Percentiles rank a stretch among this genome's conserved stretches.
Evolutionary conservation across 306 rosid genomes (phyloP).

Genomic region (Crotalaria pallida): DNA sequence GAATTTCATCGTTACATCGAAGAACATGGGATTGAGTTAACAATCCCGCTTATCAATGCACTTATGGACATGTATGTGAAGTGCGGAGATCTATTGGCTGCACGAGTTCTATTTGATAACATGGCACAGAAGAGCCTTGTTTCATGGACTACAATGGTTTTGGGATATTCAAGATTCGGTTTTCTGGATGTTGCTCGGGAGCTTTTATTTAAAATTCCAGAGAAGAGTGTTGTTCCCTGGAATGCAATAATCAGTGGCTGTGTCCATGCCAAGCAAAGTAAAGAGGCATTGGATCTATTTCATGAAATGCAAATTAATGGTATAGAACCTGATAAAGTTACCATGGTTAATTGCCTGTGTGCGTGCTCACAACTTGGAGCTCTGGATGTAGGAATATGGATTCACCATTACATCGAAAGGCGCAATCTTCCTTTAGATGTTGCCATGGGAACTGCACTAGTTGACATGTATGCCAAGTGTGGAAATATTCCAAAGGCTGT

Average conservation of each 20-base stretch:
- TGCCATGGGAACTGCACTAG: conserved; percentile 69
- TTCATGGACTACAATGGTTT: conserved; percentile 76
- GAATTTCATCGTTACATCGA: conserved; percentile 43
- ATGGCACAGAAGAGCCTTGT: conserved; percentile 53
- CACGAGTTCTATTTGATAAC: conserved; percentile 43
- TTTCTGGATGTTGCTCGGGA: conserved; percentile 47
- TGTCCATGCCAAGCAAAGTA: conserved; percentile 62
- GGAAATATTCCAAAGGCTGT: conserved; percentile 70
- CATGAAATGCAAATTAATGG: conserved; percentile 69
- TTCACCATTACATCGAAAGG: conserved; percentile 59
- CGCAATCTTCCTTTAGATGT: conserved; percentile 43
- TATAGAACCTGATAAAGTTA: conserved; percentile 60
- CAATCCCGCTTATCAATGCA: conserved; percentile 59
- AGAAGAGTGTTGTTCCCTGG: conserved; percentile 71
- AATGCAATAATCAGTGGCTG: conserved; percentile 79
- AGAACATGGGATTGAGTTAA: conserved; percentile 42
- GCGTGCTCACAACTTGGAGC: conserved; percentile 90
- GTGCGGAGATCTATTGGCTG: conserved; percentile 56
- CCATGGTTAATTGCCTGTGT: conserved; percentile 59
- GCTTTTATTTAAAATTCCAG: conserved; percentile 57
- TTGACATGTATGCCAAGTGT: conserved; percentile 85
- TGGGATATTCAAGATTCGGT: conserved; percentile 72
- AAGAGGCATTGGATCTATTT: conserved; percentile 72
- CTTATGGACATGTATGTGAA: conserved; percentile 79
- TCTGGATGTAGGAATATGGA: conserved; percentile 77